Percentiles rank a stretch among this genome's conserved stretches.
phyloP scores from a whole-genome alignment of 805 yeast genomes.

The Sugiyamaella lignohabitans region DNA sequence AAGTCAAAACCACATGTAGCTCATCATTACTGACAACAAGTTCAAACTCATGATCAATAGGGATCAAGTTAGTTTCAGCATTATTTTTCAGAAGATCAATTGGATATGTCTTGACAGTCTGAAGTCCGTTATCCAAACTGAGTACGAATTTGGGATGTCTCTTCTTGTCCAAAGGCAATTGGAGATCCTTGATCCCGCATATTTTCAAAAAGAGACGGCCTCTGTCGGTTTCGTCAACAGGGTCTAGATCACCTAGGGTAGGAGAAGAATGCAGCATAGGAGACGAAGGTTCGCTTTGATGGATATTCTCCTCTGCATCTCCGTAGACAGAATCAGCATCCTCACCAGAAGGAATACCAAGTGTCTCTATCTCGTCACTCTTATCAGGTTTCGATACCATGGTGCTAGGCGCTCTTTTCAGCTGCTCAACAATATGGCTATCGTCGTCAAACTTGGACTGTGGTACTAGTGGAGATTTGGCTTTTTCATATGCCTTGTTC shows the following conservation, averaged over 20 bases:
- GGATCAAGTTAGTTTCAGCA: constrained; percentile 19
- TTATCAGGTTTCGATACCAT: constrained; percentile 5
- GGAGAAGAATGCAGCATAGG: constrained; percentile 14
- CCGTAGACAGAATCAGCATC: constrained; percentile 17
- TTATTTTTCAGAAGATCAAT: constrained; percentile 16
- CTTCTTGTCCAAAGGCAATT: constrained; percentile 34
- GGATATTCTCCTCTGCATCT: constrained; percentile 11
- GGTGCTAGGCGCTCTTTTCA: constrained; percentile 1
- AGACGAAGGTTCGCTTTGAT: constrained; percentile 12
- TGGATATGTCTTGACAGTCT: constrained; percentile 62
- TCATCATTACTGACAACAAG: constrained; percentile 49
- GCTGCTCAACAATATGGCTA: constrained; percentile 13
- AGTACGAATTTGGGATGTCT: constrained; percentile 45
- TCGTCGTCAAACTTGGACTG: constrained; percentile 1
- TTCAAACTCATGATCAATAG: constrained; percentile 72
- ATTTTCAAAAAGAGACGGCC: constrained; percentile 25
- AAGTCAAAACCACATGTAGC: constrained; percentile 62
- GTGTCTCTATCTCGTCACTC: neutral
- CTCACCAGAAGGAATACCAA: neutral
- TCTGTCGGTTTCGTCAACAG: constrained; percentile 18
- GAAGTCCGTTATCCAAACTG: constrained; percentile 68
- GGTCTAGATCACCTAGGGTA: constrained; percentile 16
- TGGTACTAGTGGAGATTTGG: neutral
- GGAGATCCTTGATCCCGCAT: constrained; percentile 28
- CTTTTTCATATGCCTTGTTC: constrained; percentile 6